phyloP scores from a whole-genome alignment of 352 stramenopile species.

The Aphanomyces euteiches region DNA sequence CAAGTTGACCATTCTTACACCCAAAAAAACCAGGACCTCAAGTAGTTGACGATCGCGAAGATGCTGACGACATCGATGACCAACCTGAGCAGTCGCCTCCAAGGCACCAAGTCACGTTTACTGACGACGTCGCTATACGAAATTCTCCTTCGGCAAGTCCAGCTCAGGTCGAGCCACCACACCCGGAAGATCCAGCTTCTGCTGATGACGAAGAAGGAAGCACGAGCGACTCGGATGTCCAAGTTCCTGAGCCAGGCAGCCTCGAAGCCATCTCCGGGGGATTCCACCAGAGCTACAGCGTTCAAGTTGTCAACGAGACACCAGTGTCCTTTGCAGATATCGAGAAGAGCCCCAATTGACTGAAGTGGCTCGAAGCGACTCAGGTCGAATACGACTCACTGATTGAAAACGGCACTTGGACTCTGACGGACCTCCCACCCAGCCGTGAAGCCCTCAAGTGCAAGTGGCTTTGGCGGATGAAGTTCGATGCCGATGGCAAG shows the following conservation, averaged over 20 bases:
- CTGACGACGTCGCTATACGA: too few species aligned
- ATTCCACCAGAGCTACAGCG: constrained; percentile 2
- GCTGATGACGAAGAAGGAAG: neutral
- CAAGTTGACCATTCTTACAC: constrained; percentile 8
- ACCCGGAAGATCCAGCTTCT: neutral
- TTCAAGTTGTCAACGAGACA: neutral
- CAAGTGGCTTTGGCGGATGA: constrained; percentile 34
- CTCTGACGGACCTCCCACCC: constrained; percentile 1
- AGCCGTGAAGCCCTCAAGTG: constrained; percentile 31
- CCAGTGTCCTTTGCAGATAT: constrained; percentile 19
- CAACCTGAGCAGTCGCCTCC: too few species aligned
- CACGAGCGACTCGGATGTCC: neutral
- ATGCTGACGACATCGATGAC: neutral
- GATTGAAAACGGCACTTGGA: constrained; percentile 32
- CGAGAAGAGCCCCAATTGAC: neutral
- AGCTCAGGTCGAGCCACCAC: too few species aligned
- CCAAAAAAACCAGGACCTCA: constrained; percentile 21
- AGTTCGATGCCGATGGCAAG: constrained; percentile 30
- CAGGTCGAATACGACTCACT: constrained; percentile 23
- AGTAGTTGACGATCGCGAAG: constrained; percentile 13
- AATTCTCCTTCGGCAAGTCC: too few species aligned
- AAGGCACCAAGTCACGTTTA: too few species aligned
- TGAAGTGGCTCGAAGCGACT: constrained; percentile 31
- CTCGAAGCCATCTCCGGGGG: constrained; percentile 14
- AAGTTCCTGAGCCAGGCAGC: neutral